These are phyloP conservation scores for Toxicodendron radicans DNA, from an alignment of 345 rosid genomes.

Conservation along the genomic window DNA sequence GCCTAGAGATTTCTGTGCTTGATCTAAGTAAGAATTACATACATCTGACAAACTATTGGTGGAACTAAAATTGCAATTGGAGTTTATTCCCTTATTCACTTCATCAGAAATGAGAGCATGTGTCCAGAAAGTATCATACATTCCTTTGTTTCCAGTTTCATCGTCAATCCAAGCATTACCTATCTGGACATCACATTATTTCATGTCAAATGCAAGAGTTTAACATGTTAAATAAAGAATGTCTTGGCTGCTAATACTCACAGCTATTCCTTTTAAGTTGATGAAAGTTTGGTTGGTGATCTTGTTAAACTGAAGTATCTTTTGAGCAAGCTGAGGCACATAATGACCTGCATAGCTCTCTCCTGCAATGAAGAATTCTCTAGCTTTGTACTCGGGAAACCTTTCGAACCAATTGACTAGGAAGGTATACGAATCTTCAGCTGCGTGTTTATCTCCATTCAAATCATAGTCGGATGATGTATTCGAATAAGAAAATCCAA, in stretches of 20 bases:
- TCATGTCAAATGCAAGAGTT: neutral
- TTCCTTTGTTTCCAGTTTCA: slow-evolving; percentile 12
- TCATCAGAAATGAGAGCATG: slow-evolving; percentile 14
- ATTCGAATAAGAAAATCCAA: slow-evolving; percentile 42
- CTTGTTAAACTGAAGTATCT: slow-evolving; percentile 6
- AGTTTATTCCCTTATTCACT: neutral
- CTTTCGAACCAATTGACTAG: slow-evolving; percentile 46
- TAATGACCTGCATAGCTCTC: slow-evolving; percentile 51
- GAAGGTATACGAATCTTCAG: slow-evolving; percentile 27
- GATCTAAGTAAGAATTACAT: neutral
- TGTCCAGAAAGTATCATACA: slow-evolving; percentile 3
- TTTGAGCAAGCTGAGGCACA: slow-evolving; percentile 41
- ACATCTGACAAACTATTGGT: neutral
- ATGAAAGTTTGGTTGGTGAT: neutral
- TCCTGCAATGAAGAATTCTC: slow-evolving; percentile 38
- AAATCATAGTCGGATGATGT: slow-evolving; percentile 28
- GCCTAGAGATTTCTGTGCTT: neutral
- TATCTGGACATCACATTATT: neutral
- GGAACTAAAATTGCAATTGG: slow-evolving; percentile 3
- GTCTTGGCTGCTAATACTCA: neutral
- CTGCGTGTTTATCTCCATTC: slow-evolving; percentile 37
- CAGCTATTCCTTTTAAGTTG: slow-evolving; percentile 11
- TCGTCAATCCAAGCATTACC: slow-evolving; percentile 16
- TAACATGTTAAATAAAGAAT: neutral
- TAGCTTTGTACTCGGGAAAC: slow-evolving; percentile 35